Evolutionary conservation across 2,329 filamentous ascomycete species (phyloP).

Genomic region (Trichothecium roseum): DNA sequence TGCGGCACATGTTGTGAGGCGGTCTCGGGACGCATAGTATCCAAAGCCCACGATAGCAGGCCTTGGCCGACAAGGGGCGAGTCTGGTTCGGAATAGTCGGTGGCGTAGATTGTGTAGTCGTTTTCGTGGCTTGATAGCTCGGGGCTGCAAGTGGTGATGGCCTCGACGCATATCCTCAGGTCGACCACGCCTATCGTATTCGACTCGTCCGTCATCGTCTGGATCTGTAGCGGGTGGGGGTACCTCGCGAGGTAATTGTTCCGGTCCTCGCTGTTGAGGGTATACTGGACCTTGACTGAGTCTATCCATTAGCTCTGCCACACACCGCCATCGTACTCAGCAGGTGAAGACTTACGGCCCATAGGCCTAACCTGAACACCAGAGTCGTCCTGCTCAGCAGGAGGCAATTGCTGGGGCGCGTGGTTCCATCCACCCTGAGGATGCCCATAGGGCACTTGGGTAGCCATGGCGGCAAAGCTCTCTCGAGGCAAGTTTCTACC

Average conservation of each 20-base stretch:
- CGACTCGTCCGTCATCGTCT: constrained; percentile 69
- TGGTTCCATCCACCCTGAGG: constrained; percentile 19
- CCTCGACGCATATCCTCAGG: constrained; percentile 75
- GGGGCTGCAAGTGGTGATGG: constrained; percentile 68
- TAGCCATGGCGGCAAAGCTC: constrained; percentile 23
- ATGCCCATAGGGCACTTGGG: constrained; percentile 22
- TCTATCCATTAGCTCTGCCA: background rate
- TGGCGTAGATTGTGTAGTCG: constrained; percentile 95
- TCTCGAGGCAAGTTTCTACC: no score
- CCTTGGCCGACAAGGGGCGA: constrained; percentile 90
- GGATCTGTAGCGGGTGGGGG: constrained; percentile 68
- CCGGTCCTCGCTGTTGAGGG: constrained; percentile 81
- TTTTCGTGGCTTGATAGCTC: constrained; percentile 61
- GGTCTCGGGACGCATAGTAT: constrained; percentile 15
- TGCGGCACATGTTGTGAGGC: constrained; percentile 33
- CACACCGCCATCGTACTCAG: constrained; percentile 1
- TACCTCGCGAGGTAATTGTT: constrained; percentile 83
- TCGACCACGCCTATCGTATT: constrained; percentile 81
- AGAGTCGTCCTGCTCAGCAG: constrained; percentile 21
- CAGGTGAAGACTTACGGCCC: constrained; percentile 47
- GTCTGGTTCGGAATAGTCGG: constrained; percentile 93
- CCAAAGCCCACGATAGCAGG: constrained; percentile 78
- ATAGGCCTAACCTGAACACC: constrained; percentile 52
- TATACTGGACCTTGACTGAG: constrained; percentile 91
- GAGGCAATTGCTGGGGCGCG: constrained; percentile 17